Base-by-base conservation (phyloP, 495 filamentous ascomycete genomes). In the Aspergillus egyptiacus region DNA sequence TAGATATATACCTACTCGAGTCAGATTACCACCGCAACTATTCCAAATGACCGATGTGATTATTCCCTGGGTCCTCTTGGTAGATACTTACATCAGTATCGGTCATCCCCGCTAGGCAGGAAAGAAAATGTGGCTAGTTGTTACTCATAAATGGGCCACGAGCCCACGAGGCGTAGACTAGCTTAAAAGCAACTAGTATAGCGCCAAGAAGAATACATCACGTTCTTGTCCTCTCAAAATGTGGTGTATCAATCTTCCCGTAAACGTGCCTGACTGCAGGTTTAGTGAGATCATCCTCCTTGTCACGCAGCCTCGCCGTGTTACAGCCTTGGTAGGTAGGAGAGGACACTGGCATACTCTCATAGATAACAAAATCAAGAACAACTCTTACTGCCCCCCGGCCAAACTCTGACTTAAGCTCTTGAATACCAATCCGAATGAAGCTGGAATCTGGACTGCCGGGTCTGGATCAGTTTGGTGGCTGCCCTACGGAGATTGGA, bases 141-240 rank as follows among this genome's bases (percentile, higher is more conserved):
- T 2, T 6, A 11, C 36, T 24, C 17, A 41, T 27, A 22, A 6
- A 41, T 18, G 11, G 15, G 4, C 38, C 38, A 41, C 30, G 8
- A 35, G 43, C 25, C 43, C 43, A 46, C 32, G 31, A 46, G 43
- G 43, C 31, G 36, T 7, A 30, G 15, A 15, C n/a, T n/a, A n/a
- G 20, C 37, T 24, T 40, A 22, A 22, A n/a, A 34, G 10, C 8
- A n/a, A 34, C 19, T 37, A 19, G 17, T n/a, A n/a, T n/a, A 19
- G 9, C 22, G 43, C 43, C 31, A 46, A 46, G 43, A 35, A 27
- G 30, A 35, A 35, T 23, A 11, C 32, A 34, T 36, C 43, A 36
- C n/a, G 20, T 27, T 42, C 39, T 27, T 24, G n/a, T 17, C 23
- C 13, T 46, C 43, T 46, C 43, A 46, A 36, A 17, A 35, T 46